phyloP scores from a whole-genome alignment of 495 filamentous ascomycete genomes.

The Talaromyces liani region DNA sequence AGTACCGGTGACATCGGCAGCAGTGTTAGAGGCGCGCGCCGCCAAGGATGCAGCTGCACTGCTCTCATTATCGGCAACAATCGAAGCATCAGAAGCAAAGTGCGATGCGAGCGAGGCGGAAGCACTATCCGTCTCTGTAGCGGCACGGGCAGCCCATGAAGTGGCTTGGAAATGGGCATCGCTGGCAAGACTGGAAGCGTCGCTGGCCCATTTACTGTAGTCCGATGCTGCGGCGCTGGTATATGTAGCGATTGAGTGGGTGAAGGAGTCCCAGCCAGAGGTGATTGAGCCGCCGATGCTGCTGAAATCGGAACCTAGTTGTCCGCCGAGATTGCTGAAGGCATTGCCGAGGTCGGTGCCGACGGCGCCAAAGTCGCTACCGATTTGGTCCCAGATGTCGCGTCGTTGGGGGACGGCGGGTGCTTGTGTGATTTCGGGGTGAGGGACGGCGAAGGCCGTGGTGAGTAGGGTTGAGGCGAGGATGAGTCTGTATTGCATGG shows the following conservation, averaged over 20 bases:
- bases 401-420: neutral
- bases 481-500: constrained; percentile 8
- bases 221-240: neutral
- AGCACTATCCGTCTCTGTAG: neutral
- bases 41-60: neutral
- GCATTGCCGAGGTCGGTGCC: constrained; percentile 6
- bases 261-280: constrained; percentile 4
- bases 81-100: constrained; percentile 3
- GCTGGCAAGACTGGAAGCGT: constrained; percentile 6
- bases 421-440: constrained; percentile 6
- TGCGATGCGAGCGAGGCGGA: constrained; percentile 4
- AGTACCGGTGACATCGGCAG: neutral
- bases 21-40: neutral
- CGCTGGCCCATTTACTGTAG: constrained; percentile 7
- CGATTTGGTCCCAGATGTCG: constrained; percentile 4
- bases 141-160: neutral
- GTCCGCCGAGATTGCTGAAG: neutral
- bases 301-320: constrained; percentile 2
- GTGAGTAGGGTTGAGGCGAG: constrained; percentile 4
- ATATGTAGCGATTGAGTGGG: neutral
- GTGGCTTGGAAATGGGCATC: neutral
- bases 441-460: constrained; percentile 5
- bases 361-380: constrained; percentile 6
- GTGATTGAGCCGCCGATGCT: constrained; percentile 5
- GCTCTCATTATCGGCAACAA: constrained; percentile 1